phyloP scores from a whole-genome alignment of 257 asterid genomes.

The Dorcoceras hygrometricum region DNA sequence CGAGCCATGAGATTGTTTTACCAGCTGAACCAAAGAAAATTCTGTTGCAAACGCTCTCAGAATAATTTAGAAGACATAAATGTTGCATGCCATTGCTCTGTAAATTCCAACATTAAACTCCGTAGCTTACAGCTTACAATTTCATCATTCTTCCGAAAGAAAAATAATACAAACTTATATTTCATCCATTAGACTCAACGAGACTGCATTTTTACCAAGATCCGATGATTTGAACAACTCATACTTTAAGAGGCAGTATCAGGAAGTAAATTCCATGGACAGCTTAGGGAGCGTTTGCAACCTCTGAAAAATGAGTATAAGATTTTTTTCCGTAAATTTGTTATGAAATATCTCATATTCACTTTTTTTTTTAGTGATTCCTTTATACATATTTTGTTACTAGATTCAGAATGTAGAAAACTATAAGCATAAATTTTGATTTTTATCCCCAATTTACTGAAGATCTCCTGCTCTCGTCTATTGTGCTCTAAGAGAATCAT shows the following conservation, averaged over 20 bases:
- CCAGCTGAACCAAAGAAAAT: constrained; percentile 11
- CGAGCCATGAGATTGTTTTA: neutral
- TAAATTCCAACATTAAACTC: constrained; percentile 11
- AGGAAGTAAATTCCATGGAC: neutral
- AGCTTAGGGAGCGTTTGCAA: no score
- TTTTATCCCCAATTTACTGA: no score
- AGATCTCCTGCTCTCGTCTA: no score
- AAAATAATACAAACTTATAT: neutral
- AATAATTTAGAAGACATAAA: neutral
- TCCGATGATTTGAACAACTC: neutral
- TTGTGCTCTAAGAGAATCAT: no score
- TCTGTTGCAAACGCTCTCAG: neutral
- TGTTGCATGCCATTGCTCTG: neutral
- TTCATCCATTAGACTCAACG: constrained; percentile 11
- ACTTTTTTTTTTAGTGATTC: no score
- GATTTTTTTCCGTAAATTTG: no score
- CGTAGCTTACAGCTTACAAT: neutral
- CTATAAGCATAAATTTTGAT: no score
- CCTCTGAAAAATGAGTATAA: no score
- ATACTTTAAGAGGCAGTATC: neutral
- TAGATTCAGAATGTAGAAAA: no score
- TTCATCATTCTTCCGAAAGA: constrained; percentile 12
- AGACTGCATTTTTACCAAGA: constrained; percentile 1
- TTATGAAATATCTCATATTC: no score
- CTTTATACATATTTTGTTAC: neutral